Conservation (phyloP, 1,284 basidiomycete species). For the Rhodotorula sp. region DNA sequence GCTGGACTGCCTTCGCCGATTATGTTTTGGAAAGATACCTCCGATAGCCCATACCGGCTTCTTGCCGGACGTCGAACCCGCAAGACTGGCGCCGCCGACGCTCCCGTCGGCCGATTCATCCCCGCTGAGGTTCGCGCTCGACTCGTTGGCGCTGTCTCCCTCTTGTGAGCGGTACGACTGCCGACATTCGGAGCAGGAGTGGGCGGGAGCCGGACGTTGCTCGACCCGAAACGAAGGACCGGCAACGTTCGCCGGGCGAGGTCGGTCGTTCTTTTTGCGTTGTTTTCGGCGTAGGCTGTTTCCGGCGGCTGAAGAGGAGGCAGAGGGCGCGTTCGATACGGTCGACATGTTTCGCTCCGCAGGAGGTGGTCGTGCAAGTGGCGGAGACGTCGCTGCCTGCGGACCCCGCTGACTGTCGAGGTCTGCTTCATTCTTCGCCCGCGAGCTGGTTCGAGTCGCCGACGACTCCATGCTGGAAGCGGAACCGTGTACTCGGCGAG, state of each 20-base stretch:
- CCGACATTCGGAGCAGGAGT: background rate
- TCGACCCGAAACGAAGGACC: background rate
- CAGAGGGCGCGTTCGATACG: background rate
- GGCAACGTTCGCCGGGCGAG: constrained; percentile 10
- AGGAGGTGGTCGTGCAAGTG: background rate
- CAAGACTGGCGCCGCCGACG: background rate
- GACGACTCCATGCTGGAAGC: background rate
- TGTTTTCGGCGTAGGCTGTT: background rate
- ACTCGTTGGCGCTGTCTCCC: background rate
- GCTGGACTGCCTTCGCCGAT: background rate
- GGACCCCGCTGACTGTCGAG: background rate
- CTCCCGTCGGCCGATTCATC: constrained; percentile 6
- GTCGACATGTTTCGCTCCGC: background rate
- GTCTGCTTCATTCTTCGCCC: background rate
- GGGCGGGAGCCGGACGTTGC: background rate
- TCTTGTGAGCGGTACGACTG: background rate
- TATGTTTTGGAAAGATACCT: constrained; percentile 27
- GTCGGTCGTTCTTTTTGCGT: constrained; percentile 2
- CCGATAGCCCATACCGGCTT: constrained; percentile 23
- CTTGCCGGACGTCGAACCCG: background rate
- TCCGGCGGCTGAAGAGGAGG: background rate
- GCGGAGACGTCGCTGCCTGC: background rate
- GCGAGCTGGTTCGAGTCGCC: background rate
- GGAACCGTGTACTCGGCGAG: background rate
- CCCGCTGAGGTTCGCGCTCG: background rate